These are phyloP conservation scores for Fusarium sp. DNA, from an alignment of 2,329 filamentous ascomycete genomes.

Conservation along the genomic window DNA sequence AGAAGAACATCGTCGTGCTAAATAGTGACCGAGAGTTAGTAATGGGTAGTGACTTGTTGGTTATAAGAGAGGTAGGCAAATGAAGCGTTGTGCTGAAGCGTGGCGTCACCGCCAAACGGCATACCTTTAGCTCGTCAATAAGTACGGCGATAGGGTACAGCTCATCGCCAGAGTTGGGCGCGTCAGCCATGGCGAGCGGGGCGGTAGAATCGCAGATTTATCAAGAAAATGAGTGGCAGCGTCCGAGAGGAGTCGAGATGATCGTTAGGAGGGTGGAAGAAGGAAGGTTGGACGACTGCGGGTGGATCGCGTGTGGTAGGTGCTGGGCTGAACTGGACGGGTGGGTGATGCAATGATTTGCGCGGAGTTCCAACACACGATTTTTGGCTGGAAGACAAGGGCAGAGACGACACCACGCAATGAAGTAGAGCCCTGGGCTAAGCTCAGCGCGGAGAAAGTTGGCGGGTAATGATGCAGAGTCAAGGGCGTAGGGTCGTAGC, in stretches of 20 bases:
- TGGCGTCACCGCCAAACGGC: constrained; percentile 48
- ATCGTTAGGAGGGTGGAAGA: constrained; percentile 38
- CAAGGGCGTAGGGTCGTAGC: constrained; percentile 33
- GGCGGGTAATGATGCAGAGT: constrained; percentile 29
- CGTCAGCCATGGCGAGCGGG: constrained; percentile 82
- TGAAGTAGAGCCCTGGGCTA: constrained; percentile 14
- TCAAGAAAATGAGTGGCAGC: constrained; percentile 39
- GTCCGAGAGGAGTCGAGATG: constrained; percentile 40
- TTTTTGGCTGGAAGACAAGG: constrained; percentile 42
- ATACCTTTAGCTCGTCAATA: constrained; percentile 99
- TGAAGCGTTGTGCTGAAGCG: constrained; percentile 29
- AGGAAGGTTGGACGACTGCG: constrained; percentile 42
- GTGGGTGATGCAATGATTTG: constrained; percentile 52
- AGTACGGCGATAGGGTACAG: constrained; percentile 99
- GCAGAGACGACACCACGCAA: constrained; percentile 24
- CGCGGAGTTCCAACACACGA: constrained; percentile 49
- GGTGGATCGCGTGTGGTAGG: constrained; percentile 48
- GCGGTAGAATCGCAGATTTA: constrained; percentile 50
- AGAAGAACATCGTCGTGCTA: constrained; percentile 99
- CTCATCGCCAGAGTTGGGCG: constrained; percentile 93
- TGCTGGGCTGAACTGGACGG: constrained; percentile 17
- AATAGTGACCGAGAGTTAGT: constrained; percentile 36
- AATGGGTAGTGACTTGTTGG: constrained; percentile 42
- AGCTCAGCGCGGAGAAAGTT: constrained; percentile 33
- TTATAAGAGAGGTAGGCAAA: constrained; percentile 27